Base-by-base conservation (phyloP, 208 protist species). In the Jaenimonas drosophilae region DNA sequence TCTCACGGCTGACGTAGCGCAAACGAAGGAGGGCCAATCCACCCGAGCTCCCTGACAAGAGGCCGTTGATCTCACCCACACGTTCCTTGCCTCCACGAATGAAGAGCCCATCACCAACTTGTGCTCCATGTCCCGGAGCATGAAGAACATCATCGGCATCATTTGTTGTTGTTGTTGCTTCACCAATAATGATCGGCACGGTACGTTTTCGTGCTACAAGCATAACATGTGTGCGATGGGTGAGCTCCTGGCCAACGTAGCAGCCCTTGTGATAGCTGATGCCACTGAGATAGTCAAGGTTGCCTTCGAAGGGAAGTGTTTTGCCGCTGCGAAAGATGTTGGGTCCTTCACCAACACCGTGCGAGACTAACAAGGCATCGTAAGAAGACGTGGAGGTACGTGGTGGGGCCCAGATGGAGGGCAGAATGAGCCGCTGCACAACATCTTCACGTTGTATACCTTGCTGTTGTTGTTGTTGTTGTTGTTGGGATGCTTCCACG, bases 211-310 rank as follows among this genome's bases (percentile, higher is more conserved):
- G 77, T 3, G 92, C 85, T 4, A 96, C 76, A n/a, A 96, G 79
- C 59, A 88, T 93, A 19, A 92, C 84, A 41, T 97, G 91, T 0
- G 94, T 97, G 58, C 96, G 80, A 40, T 94, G 88, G 0, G 91
- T 97, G 14, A 97, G 76, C 47, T 98, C 94, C 57, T 98, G 96
- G 0, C 96, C 96, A 0, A 98, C 36, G 70, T 98, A 98, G 72
- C 96, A 98, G 26, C 96, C 96, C 56, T 98, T 98, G 56, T 88
- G 57, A 40, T 96, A 98, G 56, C 68, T 70, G 14, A 98, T 76
- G 5, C 82, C 94, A 20, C 62, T 49, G 1, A 97, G 59, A n/a
- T 91, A 75, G 49, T 97, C 94, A 0, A 86, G 46, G 60, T 97
- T 97, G 24, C 56, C 71, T 52, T 98, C 94, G 25, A 97, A 91